Evolutionary conservation across 306 rosid species (phyloP).

Genomic region (Trifolium dubium): DNA sequence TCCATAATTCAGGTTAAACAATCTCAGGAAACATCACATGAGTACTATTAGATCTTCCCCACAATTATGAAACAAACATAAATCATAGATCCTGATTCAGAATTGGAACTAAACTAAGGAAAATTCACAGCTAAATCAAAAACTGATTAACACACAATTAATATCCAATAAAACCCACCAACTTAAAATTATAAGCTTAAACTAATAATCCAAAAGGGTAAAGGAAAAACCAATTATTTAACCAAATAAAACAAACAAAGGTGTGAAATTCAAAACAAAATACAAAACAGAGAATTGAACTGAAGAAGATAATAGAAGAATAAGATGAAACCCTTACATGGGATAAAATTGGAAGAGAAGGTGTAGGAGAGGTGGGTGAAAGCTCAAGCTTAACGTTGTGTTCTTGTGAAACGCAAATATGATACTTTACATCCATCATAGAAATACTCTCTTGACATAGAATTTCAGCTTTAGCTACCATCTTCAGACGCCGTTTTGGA

Average conservation of each 20-base stretch:
- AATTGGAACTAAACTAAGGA: constrained; percentile 7
- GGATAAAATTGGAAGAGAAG: constrained; percentile 60
- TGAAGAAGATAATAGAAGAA: not conserved
- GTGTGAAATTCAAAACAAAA: constrained; percentile 6
- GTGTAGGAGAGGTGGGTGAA: constrained; percentile 52
- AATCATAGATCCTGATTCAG: constrained; percentile 5
- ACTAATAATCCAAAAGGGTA: constrained; percentile 2
- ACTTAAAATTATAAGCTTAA: constrained; percentile 2
- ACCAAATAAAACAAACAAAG: constrained; percentile 12
- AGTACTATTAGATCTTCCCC: constrained; percentile 26
- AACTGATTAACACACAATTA: not conserved
- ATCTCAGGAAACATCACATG: constrained; percentile 17
- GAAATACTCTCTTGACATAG: constrained; percentile 63
- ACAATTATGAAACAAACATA: constrained; percentile 12
- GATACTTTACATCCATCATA: constrained; percentile 68
- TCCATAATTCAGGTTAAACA: constrained; percentile 8
- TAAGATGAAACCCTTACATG: constrained; percentile 51
- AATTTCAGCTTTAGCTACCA: constrained; percentile 72
- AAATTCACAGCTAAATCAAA: constrained; percentile 25
- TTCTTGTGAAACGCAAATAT: constrained; percentile 62
- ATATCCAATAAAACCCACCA: not conserved
- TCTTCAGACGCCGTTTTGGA: constrained; percentile 28
- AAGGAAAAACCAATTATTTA: constrained; percentile 6
- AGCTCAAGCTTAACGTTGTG: constrained; percentile 58
- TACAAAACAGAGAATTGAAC: constrained; percentile 31